Conservation (phyloP, 768 basidiomycete species). For the Trametopsis cervina region DNA sequence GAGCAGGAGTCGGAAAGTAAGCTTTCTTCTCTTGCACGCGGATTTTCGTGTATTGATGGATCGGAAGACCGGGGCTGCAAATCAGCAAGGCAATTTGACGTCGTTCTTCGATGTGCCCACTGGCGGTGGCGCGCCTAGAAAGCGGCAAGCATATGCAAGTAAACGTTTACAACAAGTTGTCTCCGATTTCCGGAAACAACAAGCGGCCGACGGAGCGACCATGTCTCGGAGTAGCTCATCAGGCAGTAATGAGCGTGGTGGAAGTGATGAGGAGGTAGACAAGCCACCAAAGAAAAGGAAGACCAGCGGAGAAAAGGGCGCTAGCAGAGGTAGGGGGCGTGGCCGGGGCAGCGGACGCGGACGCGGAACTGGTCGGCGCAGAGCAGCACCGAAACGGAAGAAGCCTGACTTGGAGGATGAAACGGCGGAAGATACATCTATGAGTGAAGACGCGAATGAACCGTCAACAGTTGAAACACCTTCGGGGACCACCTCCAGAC, state of each 20-base stretch:
- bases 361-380: constrained; percentile 1
- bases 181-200: constrained; percentile 63
- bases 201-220: constrained; percentile 20
- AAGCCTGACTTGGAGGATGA: constrained; percentile 11
- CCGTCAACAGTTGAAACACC: background rate
- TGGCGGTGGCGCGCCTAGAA: constrained; percentile 71
- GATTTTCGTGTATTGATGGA: constrained; percentile 41
- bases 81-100: constrained; percentile 72
- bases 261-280: constrained; percentile 21
- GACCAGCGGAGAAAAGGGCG: constrained; percentile 12
- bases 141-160: constrained; percentile 76
- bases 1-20: constrained; percentile 71
- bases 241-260: constrained; percentile 14
- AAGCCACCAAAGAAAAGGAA: constrained; percentile 28
- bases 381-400: constrained; percentile 13
- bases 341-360: constrained; percentile 3
- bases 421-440: background rate
- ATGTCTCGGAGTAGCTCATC: background rate
- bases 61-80: constrained; percentile 27
- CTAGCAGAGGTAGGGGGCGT: background rate
- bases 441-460: background rate
- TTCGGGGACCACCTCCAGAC: constrained; percentile 21
- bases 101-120: constrained; percentile 67
- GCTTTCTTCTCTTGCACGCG: constrained; percentile 11
- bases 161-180: constrained; percentile 86